Evolutionary conservation across 495 filamentous ascomycete species (phyloP), one percentile per base, ranked within the genome.

Genomic region (Cercophora newfieldiana): DNA sequence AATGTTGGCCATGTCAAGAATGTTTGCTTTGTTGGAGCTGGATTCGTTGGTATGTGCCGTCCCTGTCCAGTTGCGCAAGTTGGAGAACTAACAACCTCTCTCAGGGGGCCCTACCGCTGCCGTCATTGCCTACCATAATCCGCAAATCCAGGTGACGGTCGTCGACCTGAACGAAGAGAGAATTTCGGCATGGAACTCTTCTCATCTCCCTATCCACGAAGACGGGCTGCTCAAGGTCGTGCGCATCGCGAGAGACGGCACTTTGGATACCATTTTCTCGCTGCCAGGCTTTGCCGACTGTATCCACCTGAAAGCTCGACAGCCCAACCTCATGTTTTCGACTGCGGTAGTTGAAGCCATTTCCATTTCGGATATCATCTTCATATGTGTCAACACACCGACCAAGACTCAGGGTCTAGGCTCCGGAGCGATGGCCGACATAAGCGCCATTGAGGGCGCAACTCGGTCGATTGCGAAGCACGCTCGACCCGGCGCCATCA

Each of bases 371-470:
- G 91, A 94, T 68, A 80, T 94, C 44, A 83, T 94, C 66, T 86
- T 96, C 64, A 85, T 94, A 59, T 86, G 88, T 6, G 92, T 96
- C 37, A 91, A 93, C 71, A 96, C 91, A 0, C 91, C 91, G 6
- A 93, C 91, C 4, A 94, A 94, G 75, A 83, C 75, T 19, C 84
- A 82, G 26, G 91, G 91, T 16, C 69, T 87, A 8, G 91, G 91
- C 0, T 87, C 88, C 3, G 91, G 90, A 5, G 80, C 80, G 59
- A 91, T 91, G 16, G 89, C 89, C 7, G 89, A 94, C 67, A 82
- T 94, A 68, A 85, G 85, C 19, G 86, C 87, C 7, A 81, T 94
- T n/a, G 91, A 96, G 72, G 81, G 82, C 44, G 91, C 89, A 0
- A 84, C 85, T 7, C 78, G 85, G 48, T 85, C 85, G 28, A 88